Evolutionary conservation across 805 yeast species (phyloP).

Genomic region (Saturnispora bothae): DNA sequence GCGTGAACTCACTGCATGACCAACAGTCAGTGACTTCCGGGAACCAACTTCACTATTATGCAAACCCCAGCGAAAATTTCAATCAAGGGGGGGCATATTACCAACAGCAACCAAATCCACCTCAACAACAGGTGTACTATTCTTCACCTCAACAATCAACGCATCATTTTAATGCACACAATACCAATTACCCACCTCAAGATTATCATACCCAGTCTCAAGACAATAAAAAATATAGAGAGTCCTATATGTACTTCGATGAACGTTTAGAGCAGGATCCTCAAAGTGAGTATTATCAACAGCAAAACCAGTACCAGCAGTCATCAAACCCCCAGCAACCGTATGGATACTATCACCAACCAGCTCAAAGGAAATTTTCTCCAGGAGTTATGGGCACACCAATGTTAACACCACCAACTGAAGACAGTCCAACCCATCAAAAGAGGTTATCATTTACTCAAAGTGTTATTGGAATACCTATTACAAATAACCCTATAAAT

Average conservation of each 20-base stretch:
- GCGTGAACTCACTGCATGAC: slow-evolving; percentile 9
- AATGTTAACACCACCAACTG: slow-evolving; percentile 9
- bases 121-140: slow-evolving; percentile 1
- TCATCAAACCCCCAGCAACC: neutral
- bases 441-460: slow-evolving; percentile 19
- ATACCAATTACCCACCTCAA: slow-evolving; percentile 3
- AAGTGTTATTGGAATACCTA: slow-evolving; percentile 13
- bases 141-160: too few relatives aligned
- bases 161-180: slow-evolving; percentile 7
- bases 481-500: slow-evolving; percentile 1
- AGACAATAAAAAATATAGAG: slow-evolving; percentile 5
- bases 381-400: slow-evolving; percentile 19
- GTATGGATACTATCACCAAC: too few relatives aligned
- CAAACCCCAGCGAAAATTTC: neutral
- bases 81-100: slow-evolving; percentile 1
- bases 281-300: neutral
- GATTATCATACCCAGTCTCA: slow-evolving; percentile 4
- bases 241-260: slow-evolving; percentile 4
- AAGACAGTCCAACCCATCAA: neutral
- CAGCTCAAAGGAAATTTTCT: slow-evolving; percentile 9
- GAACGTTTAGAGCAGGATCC: neutral
- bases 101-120: slow-evolving; percentile 5
- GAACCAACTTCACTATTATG: neutral
- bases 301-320: neutral
- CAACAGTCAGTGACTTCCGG: slow-evolving; percentile 10